Evolutionary conservation across 2,329 filamentous ascomycete species (phyloP).

Genomic region (Pseudogymnoascus sp.): DNA sequence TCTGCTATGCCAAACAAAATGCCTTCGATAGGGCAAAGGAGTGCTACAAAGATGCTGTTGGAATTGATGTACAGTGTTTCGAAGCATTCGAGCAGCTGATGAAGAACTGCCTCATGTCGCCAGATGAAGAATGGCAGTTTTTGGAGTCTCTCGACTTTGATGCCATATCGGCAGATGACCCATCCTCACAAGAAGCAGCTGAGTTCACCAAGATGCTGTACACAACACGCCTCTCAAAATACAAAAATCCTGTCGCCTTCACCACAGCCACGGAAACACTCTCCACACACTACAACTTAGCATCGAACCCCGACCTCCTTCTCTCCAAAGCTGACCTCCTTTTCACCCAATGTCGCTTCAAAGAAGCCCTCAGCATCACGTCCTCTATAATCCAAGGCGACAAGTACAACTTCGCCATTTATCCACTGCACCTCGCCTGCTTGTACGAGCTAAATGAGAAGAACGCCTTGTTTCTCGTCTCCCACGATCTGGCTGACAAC

Average conservation of each 20-base stretch:
- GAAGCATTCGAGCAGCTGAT: slow-evolving; percentile 97
- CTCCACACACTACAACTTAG: slow-evolving; percentile 85
- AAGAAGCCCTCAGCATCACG: slow-evolving; percentile 76
- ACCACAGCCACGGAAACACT: slow-evolving; percentile 81
- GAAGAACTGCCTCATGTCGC: slow-evolving; percentile 85
- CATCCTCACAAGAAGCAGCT: slow-evolving; percentile 72
- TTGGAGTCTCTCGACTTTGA: slow-evolving; percentile 78
- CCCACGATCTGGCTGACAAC: slow-evolving; percentile 85
- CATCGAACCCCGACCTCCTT: slow-evolving; percentile 79
- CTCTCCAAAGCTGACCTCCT: slow-evolving; percentile 83
- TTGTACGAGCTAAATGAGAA: slow-evolving; percentile 80
- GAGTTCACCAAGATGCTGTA: slow-evolving; percentile 96
- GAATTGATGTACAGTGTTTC: slow-evolving; percentile 96
- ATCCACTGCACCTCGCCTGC: slow-evolving; percentile 86
- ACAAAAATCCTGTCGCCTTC: slow-evolving; percentile 77
- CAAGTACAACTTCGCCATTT: slow-evolving; percentile 80
- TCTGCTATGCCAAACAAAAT: slow-evolving; percentile 95
- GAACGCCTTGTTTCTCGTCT: slow-evolving; percentile 82
- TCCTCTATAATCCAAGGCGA: slow-evolving; percentile 73
- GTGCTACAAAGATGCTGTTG: slow-evolving; percentile 95
- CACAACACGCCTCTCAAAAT: slow-evolving; percentile 90
- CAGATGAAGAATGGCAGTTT: slow-evolving; percentile 63
- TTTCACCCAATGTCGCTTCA: slow-evolving; percentile 91
- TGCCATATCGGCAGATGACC: slow-evolving; percentile 60
- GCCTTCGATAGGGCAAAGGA: slow-evolving; percentile 95